Conservation (phyloP, 2,329 filamentous ascomycete genomes). For the Nothopassalora personata region DNA sequence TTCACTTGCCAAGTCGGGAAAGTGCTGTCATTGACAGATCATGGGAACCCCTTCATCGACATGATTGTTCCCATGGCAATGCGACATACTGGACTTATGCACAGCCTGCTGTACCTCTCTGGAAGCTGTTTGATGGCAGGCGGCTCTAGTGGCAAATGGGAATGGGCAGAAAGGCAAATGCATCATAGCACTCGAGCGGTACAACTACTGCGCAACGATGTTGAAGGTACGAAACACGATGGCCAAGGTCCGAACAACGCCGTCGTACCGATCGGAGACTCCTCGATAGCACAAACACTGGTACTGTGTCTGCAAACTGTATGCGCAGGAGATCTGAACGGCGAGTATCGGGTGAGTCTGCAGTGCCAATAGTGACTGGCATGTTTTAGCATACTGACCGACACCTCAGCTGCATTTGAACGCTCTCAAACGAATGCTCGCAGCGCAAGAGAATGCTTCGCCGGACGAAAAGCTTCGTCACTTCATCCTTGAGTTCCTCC, state of each 20-base stretch:
- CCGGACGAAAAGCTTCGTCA: slow-evolving; percentile 64
- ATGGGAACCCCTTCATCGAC: slow-evolving; percentile 79
- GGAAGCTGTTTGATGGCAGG: slow-evolving; percentile 63
- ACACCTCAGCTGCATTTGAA: slow-evolving; percentile 58
- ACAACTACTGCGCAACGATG: slow-evolving; percentile 18
- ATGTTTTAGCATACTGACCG: not conserved
- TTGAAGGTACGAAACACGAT: slow-evolving; percentile 8
- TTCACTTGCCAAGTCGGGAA: slow-evolving; percentile 75
- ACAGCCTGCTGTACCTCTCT: slow-evolving; percentile 78
- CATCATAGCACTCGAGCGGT: slow-evolving; percentile 48
- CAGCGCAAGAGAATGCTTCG: slow-evolving; percentile 40
- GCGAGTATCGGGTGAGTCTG: slow-evolving; percentile 58
- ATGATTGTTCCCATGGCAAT: slow-evolving; percentile 78
- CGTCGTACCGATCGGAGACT: slow-evolving; percentile 33
- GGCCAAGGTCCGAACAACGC: not conserved
- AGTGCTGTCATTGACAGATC: slow-evolving; percentile 73
- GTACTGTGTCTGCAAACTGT: slow-evolving; percentile 58
- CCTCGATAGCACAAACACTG: slow-evolving; percentile 57
- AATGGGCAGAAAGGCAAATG: slow-evolving; percentile 50
- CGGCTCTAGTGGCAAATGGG: slow-evolving; percentile 11
- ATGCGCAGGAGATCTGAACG: slow-evolving; percentile 55
- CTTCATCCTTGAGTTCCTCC: slow-evolving; percentile 70
- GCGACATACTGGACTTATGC: slow-evolving; percentile 77
- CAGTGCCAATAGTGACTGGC: not conserved
- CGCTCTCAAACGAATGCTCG: slow-evolving; percentile 68